Percentiles rank a stretch among this genome's conserved stretches.
These are phyloP conservation scores for Cylindricascospora bacillispora DNA, from an alignment of 1,139 yeast species.

Conservation along the genomic window DNA sequence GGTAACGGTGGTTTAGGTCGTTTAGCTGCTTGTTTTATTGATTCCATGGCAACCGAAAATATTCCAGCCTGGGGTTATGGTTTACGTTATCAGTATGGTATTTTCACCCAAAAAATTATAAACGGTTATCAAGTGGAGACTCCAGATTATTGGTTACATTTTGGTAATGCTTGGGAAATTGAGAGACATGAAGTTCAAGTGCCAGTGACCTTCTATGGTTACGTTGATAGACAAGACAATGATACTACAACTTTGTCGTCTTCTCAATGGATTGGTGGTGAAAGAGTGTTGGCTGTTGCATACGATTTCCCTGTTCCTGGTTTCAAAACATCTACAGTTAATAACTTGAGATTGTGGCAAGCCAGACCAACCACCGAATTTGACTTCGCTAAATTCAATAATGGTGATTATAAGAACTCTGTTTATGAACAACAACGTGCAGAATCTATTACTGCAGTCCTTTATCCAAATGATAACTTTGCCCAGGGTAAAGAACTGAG, in stretches of 20 bases:
- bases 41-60: conserved; percentile 74
- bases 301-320: conserved; percentile 93
- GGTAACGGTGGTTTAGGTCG: conserved; percentile 96
- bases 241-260: conserved; percentile 36
- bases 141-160: conserved; percentile 89
- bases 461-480: conserved; percentile 88
- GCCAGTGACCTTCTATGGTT: conserved; percentile 88
- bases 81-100: conserved; percentile 84
- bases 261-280: conserved; percentile 74
- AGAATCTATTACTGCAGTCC: conserved; percentile 81
- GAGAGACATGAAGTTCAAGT: conserved; percentile 77
- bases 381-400: conserved; percentile 82
- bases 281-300: conserved; percentile 82
- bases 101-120: conserved; percentile 78
- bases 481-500: conserved; percentile 85
- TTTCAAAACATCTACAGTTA: conserved; percentile 69
- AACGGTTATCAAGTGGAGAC: conserved; percentile 91
- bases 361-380: conserved; percentile 85
- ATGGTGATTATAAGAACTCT: conserved; percentile 82
- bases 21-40: conserved; percentile 88
- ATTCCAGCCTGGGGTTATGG: conserved; percentile 98
- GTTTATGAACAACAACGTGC: conserved; percentile 79
- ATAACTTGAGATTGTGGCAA: conserved; percentile 83
- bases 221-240: conserved; percentile 51
- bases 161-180: conserved; percentile 87